Conservation (phyloP, 2,329 filamentous ascomycete genomes). For the Sclerotinia subarctica region DNA sequence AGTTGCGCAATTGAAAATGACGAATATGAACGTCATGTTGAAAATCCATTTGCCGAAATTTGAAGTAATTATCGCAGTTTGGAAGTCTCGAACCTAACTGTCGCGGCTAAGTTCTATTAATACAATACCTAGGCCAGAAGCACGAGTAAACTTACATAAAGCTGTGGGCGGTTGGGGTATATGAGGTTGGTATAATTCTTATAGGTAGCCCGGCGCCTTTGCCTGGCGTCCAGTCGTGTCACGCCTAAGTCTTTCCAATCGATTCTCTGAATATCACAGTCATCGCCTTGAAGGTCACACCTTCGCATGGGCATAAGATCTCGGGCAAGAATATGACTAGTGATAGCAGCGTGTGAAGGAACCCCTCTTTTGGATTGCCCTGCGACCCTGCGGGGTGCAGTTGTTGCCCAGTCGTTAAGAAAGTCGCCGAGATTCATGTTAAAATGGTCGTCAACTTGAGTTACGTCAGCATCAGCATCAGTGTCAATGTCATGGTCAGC, state of each 20-base stretch:
- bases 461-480: conserved; percentile 37
- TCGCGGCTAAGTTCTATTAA: conserved; percentile 23
- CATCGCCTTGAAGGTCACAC: conserved; percentile 52
- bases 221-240: conserved; percentile 48
- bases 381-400: conserved; percentile 15
- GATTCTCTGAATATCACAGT: conserved; percentile 57
- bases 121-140: background rate
- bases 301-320: conserved; percentile 39
- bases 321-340: conserved; percentile 25
- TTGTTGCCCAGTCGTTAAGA: conserved; percentile 47
- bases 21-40: conserved; percentile 52
- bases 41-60: conserved; percentile 56
- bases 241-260: conserved; percentile 55
- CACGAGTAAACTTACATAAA: conserved; percentile 45
- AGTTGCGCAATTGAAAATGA: conserved; percentile 66
- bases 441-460: conserved; percentile 39
- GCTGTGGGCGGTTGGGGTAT: conserved; percentile 44
- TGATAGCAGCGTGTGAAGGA: conserved; percentile 27
- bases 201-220: conserved; percentile 49
- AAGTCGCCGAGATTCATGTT: conserved; percentile 52
- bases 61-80: conserved; percentile 48
- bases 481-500: conserved; percentile 6
- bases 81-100: conserved; percentile 24
- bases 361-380: conserved; percentile 20
- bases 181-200: conserved; percentile 56